Evolutionary conservation across 495 filamentous ascomycete genomes (phyloP), one percentile per base, ranked within the genome.

Genomic region (Melanomma pulvis-pyrius): DNA sequence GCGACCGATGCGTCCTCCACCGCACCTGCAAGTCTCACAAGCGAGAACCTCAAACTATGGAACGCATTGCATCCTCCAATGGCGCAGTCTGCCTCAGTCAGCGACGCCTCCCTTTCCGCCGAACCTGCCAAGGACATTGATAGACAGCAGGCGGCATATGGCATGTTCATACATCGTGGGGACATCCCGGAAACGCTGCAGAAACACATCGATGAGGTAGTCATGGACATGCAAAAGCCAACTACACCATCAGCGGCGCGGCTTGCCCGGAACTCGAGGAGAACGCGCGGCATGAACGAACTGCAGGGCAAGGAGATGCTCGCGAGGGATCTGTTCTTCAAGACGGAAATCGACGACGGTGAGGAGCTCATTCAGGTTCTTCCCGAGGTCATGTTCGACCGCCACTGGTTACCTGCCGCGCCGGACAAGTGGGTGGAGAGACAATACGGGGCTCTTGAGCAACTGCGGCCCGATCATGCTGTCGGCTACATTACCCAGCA

Each of bases 401-500:
- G 46, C 46, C 46, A 61, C 58, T 61, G 58, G 58, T 61, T 61
- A 52, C 58, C 58, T 51, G 47, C 46, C 41, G 58, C 47, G 46
- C 58, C 58, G 44, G 58, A 61, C 41, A 61, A 51, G 28, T 51
- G 46, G 58, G 58, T 61, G 28, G 58, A 61, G 58, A 61, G 58
- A 61, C 58, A 61, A 61, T 61, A 61, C 28, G 58, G 58, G 7
- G 58, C 58, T 51, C 58, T 61, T 51, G 46, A 61, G 58, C 58
- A 61, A 61, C 58, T 44, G 46, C 56, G 56, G 56, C 56, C 56
- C 34, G 34, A 59, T 59, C 39, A 59, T 59, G 39, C 39, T 47
- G 39, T 59, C 56, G 39, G 56, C 56, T 59, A 59, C 25, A 59
- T 59, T 59, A 59, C 56, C 56, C 56, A 59, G 41, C 56, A 59